Conservation (phyloP, 2,329 filamentous ascomycete species). For the Coniella vitis region DNA sequence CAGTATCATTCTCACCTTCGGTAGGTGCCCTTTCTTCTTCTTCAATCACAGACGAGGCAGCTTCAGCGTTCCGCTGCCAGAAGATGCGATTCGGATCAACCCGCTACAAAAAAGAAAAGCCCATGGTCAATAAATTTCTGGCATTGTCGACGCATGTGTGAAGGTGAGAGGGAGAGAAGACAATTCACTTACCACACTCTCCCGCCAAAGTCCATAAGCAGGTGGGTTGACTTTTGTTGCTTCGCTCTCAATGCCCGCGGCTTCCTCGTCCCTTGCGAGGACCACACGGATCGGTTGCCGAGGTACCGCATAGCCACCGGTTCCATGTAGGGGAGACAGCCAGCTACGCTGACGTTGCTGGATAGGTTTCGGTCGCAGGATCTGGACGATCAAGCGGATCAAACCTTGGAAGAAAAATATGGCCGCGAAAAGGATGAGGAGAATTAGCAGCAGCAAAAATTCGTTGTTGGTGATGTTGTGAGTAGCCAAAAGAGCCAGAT, state of each 20-base stretch:
- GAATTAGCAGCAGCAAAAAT: constrained; percentile 72
- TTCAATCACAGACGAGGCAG: constrained; percentile 3
- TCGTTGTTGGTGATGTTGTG: constrained; percentile 57
- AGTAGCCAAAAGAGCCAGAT: constrained; percentile 65
- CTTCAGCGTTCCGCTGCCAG: constrained; percentile 61
- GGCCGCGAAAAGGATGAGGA: constrained; percentile 66
- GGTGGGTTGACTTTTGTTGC: constrained; percentile 60
- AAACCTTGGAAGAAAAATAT: constrained; percentile 78
- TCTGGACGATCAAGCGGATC: constrained; percentile 63
- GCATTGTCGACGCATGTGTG: neutral
- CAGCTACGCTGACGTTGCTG: constrained; percentile 21
- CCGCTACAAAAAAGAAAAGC: constrained; percentile 36
- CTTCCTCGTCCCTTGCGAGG: constrained; percentile 68
- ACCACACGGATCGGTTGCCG: constrained; percentile 69
- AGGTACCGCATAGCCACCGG: constrained; percentile 63
- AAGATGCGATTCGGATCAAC: constrained; percentile 76
- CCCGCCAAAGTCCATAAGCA: constrained; percentile 78
- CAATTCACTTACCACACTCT: constrained; percentile 62
- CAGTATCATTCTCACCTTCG: constrained; percentile 19
- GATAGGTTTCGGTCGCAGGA: constrained; percentile 41
- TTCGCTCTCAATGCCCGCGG: constrained; percentile 48
- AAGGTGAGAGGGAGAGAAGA: neutral
- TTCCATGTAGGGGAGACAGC: constrained; percentile 40
- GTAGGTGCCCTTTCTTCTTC: constrained; percentile 12
- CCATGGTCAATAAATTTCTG: neutral